Base-by-base conservation (phyloP, 2,329 filamentous ascomycete species). In the Aaosphaeria arxii region DNA sequence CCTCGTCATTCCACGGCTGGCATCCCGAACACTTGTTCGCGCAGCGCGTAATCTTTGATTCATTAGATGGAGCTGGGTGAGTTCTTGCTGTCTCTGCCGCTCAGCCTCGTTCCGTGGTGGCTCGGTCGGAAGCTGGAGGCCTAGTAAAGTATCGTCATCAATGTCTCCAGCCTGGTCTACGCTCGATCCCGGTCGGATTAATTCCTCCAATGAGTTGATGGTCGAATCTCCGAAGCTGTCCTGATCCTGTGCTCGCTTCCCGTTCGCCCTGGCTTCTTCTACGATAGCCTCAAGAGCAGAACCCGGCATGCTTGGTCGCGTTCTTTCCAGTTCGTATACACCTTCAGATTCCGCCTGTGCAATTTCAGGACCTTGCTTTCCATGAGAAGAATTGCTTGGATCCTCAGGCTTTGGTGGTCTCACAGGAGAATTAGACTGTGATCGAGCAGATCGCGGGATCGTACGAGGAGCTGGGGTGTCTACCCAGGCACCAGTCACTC, bases 401-500 rank as follows among this genome's bases (percentile, higher is more conserved):
- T 24, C 17, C 17, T 24, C 17, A 24, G 17, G 17, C 17, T 24
- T 24, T 24, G 17, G 2, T 36, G 7, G 33, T 36, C n/a, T 36
- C 9, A n/a, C n/a, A 6, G 58, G 54, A 33, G 62, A 62, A 13
- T 44, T 50, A 30, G 59, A 57, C 7, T 43, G 52, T 13, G 59
- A 53, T 31, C 44, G 47, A 11, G 52, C 44, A 3, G 32, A 11
- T 44, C 53, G 56, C 24, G 42, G 55, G 11, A 45, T 38, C 17
- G 62, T 62, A 13, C 58, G 59, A n/a, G 61, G 63, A 3, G 56
- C 67, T 30, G 73, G 74, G 3, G 75, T 78, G 39, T 77, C 75
- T 31, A 77, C 59, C 75, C 75, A 77, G 28, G 70, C 75, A 28
- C 75, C 75, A 41, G 71, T 76, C 5, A 77, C 73, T 2, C 71